Evolutionary conservation across 225 moss, liverwort and hornwort species (phyloP), one percentile per base, ranked within the genome.

Genomic region (Antitrichia curtipendula): DNA sequence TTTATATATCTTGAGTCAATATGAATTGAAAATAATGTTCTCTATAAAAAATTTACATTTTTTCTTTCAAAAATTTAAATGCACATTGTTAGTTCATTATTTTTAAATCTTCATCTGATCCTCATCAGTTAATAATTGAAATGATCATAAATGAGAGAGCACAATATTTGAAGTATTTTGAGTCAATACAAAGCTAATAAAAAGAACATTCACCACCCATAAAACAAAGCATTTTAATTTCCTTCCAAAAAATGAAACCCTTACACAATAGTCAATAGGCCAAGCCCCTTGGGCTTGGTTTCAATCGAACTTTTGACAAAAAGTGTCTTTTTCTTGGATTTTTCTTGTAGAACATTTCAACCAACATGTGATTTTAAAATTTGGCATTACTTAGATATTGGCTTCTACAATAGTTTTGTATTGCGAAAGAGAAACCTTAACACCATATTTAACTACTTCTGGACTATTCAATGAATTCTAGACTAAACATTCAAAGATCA

Each of bases 341-440:
- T 7, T 8, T 6, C 25, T 25, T 2, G 13, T 12, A 7, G 56
- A 78, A 57, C 14, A 38, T 57, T 78, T 78, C 40, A 78, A 38
- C 17, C 5, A n/a, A n/a, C n/a, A n/a, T n/a, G n/a, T n/a, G n/a
- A n/a, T n/a, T n/a, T n/a, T n/a, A n/a, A 77, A 56, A 77, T 16
- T 0, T 7, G 0, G 8, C 2, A 2, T 22, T 2, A 49, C 2
- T n/a, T n/a, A n/a, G n/a, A 23, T 38, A 38, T 77, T 38, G 78
- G 3, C 38, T 18, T 5, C 0, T 0, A 0, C 10, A 10, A 25
- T 38, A 77, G 15, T 16, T n/a, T 54, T 6, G 54, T 6, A n/a
- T 23, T 2, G 1, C 34, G 0, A 4, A 8, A 10, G 4, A 20
- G 12, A 19, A 47, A n/a, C n/a, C n/a, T n/a, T n/a, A n/a, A n/a